Base-by-base conservation (phyloP, 495 filamentous ascomycete species). In the Annulohypoxylon maeteangense region DNA sequence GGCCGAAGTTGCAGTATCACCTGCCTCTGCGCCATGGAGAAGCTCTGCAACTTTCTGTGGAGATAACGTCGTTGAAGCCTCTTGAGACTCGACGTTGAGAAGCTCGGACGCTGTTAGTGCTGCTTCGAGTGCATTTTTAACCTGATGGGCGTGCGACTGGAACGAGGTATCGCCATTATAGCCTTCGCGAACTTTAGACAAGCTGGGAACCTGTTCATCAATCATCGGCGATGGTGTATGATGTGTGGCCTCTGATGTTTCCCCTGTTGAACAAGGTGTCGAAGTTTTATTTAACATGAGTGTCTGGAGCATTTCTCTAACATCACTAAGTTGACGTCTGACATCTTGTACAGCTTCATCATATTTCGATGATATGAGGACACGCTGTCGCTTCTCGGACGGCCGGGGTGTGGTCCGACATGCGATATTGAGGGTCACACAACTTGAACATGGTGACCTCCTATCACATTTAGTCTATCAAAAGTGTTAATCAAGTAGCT, bases 341-440 rank as follows among this genome's bases (percentile, higher is more conserved):
- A 76, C 67, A 61, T 73, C 70, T 22, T 71, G 70, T 8, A 76
- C 70, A 31, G 74, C 74, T 44, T 76, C 74, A 29, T 76, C 74
- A 29, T 76, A 74, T 45, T 65, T 76, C 4, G 70, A 57, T 25
- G 74, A 76, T 45, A 76, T 22, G 22, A 76, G 63, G 23, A 76
- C 67, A 3, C 74, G 74, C 60, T 76, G 74, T 16, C 74, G 67
- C 55, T 76, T 76, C 45, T 76, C 74, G 29, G 59, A 32, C 0
- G 60, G 22, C 40, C 70, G 63, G 20, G 64, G 70, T 18, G 74
- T 74, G 8, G 45, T 68, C 31, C 74, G 70, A 36, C 74, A 76
- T 25, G 64, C 22, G 22, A 76, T 55, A 11, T 74, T 67, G 36
- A 73, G 70, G 12, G 74, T 76, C 18, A 71, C 64, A 23, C 71